phyloP scores from a whole-genome alignment of 2,329 filamentous ascomycete genomes.

The Colletotrichum costaricense region DNA sequence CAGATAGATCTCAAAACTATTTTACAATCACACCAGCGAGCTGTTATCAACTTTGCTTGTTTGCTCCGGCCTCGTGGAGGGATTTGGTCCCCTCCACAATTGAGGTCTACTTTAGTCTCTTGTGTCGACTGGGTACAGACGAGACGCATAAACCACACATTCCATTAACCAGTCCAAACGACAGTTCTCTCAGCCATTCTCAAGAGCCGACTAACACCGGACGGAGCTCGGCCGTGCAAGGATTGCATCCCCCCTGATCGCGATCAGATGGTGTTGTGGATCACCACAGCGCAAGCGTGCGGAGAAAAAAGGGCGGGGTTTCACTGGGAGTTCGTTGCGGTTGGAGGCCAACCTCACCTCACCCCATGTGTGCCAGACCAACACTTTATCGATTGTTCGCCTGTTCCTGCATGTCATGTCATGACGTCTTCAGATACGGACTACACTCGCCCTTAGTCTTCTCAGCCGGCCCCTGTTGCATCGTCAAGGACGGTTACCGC shows the following conservation, averaged over 20 bases:
- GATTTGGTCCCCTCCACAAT: no score
- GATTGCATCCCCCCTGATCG: constrained; percentile 11
- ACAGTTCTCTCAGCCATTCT: no score
- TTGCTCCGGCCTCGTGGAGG: no score
- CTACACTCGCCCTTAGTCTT: not conserved
- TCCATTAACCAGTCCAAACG: no score
- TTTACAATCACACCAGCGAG: no score
- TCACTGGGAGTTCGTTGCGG: constrained; percentile 1
- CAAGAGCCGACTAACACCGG: constrained; percentile 13
- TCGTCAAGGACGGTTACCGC: no score
- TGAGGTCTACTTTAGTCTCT: not conserved
- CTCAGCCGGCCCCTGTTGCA: not conserved
- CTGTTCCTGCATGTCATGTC: not conserved
- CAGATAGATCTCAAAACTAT: no score
- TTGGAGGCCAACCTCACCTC: constrained; percentile 5
- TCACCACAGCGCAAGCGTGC: constrained; percentile 9
- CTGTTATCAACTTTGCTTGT: no score
- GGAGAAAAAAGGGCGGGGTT: constrained; percentile 27
- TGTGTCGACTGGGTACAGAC: no score
- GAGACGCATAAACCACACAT: not conserved
- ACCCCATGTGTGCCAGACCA: constrained; percentile 1
- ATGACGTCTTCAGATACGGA: constrained; percentile 16
- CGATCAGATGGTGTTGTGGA: constrained; percentile 15
- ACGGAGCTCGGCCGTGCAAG: constrained; percentile 12
- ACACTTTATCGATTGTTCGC: not conserved